Evolutionary conservation across 352 stramenopile species (phyloP).

Genomic region (Phytopythium aichiense): DNA sequence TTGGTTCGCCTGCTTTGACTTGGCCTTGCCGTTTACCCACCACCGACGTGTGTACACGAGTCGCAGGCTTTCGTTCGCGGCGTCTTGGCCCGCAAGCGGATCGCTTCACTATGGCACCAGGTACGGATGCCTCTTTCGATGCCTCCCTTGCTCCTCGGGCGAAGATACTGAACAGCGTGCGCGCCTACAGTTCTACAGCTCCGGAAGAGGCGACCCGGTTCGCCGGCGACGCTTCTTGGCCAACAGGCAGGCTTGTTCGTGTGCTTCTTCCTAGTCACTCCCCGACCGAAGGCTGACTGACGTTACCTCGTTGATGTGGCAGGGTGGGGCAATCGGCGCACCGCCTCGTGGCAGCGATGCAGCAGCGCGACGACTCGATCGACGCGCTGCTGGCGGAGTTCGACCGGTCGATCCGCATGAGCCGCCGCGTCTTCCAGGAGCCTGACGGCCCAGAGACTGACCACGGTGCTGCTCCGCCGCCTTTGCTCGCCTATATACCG

Average conservation of each 20-base stretch:
- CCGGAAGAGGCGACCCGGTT: conserved; percentile 48
- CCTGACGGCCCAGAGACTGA: conserved; percentile 29
- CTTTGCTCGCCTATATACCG: neutral
- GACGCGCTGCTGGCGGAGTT: conserved; percentile 77
- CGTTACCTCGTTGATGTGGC: neutral
- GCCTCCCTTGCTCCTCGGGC: neutral
- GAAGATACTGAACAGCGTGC: no score
- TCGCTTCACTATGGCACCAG: conserved; percentile 26
- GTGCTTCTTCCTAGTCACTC: no score
- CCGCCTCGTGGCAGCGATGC: conserved; percentile 54
- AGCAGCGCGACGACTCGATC: conserved; percentile 69
- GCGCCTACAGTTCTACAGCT: conserved; percentile 53
- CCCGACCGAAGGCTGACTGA: neutral
- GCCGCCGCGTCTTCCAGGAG: conserved; percentile 57
- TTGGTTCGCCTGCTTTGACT: neutral
- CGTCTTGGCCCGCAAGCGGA: conserved; percentile 20
- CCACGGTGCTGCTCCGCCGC: conserved; percentile 9
- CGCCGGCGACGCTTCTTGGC: conserved; percentile 59
- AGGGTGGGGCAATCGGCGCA: conserved; percentile 60
- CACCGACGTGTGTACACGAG: neutral
- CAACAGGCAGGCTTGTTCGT: conserved; percentile 30
- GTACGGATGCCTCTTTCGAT: conserved; percentile 4
- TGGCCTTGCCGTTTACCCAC: neutral
- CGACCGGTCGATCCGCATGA: conserved; percentile 60
- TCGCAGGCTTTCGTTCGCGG: conserved; percentile 31